Evolutionary conservation across 805 yeast species (phyloP).

Genomic region (Yamadazyma philogaea): DNA sequence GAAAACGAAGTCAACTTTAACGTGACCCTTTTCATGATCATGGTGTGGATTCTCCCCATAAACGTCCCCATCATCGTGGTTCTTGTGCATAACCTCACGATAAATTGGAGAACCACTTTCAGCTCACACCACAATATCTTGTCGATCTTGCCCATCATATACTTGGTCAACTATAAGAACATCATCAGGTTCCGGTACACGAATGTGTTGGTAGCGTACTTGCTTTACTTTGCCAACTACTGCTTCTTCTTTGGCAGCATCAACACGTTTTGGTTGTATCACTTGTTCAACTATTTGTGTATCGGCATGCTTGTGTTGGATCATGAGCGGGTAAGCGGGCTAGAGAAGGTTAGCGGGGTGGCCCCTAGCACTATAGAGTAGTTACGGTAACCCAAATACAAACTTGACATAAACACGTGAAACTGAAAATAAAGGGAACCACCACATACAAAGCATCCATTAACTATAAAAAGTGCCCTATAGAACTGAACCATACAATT

Average conservation of each 20-base stretch:
- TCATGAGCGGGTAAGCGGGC: not conserved
- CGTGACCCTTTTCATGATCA: slow-evolving; percentile 57
- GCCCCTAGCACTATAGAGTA: too few relatives aligned
- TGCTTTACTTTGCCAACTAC: slow-evolving; percentile 57
- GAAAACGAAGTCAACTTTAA: slow-evolving; percentile 52
- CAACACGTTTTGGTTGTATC: slow-evolving; percentile 83
- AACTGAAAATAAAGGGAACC: too few relatives aligned
- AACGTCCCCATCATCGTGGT: slow-evolving; percentile 77
- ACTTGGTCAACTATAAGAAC: slow-evolving; percentile 14
- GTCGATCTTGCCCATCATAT: slow-evolving; percentile 70
- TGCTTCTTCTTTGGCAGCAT: slow-evolving; percentile 71
- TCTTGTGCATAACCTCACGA: slow-evolving; percentile 72
- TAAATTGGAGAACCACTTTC: slow-evolving; percentile 81
- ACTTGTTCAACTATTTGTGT: slow-evolving; percentile 63
- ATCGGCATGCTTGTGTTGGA: slow-evolving; percentile 41
- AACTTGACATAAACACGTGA: too few relatives aligned
- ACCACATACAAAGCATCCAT: too few relatives aligned
- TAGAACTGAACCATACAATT: not conserved
- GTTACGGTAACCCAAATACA: too few relatives aligned
- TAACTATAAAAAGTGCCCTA: too few relatives aligned
- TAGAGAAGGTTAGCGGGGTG: too few relatives aligned
- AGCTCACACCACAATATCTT: slow-evolving; percentile 81
- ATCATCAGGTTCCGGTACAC: slow-evolving; percentile 5
- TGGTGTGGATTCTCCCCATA: slow-evolving; percentile 78
- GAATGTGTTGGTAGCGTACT: slow-evolving; percentile 20